phyloP scores from a whole-genome alignment of 2,329 filamentous ascomycete species.

The Canariomyces notabilis region DNA sequence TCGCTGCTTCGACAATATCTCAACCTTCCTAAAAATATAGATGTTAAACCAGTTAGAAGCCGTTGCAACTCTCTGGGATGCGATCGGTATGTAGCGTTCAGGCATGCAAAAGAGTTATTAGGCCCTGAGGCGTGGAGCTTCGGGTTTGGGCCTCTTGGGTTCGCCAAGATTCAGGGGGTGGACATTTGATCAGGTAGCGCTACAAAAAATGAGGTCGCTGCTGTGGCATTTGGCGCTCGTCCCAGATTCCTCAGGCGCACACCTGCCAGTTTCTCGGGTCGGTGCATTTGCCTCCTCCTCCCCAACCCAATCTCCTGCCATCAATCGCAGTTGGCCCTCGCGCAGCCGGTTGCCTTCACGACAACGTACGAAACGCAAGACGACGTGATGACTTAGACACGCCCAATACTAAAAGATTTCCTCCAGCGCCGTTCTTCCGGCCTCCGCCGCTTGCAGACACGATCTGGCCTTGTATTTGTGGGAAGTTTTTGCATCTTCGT shows the following conservation, averaged over 20 bases:
- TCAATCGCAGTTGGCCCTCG: conserved; percentile 5
- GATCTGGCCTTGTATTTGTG: conserved; percentile 13
- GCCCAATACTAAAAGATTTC: conserved; percentile 1
- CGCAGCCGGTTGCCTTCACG: conserved; percentile 16
- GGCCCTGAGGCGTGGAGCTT: neutral
- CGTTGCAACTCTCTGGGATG: no score
- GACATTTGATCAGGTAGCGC: no score
- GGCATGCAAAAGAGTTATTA: no score
- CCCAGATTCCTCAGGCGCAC: conserved; percentile 10
- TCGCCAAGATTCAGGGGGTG: conserved; percentile 6
- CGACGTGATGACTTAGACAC: conserved; percentile 19
- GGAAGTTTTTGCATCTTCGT: conserved; percentile 13
- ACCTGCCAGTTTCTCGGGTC: conserved; percentile 18
- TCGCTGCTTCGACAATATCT: no score
- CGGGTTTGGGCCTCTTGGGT: neutral
- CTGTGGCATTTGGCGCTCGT: conserved; percentile 15
- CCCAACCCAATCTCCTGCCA: conserved; percentile 13
- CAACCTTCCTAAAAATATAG: no score
- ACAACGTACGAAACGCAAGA: conserved; percentile 17
- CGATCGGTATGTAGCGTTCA: no score
- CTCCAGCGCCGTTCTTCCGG: conserved; percentile 9
- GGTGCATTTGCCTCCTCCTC: conserved; percentile 16
- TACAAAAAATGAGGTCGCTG: conserved; percentile 23
- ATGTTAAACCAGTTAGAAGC: no score
- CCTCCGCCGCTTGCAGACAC: conserved; percentile 15